phyloP scores from a whole-genome alignment of 2,329 filamentous ascomycete genomes.

The Talaromyces sp. region DNA sequence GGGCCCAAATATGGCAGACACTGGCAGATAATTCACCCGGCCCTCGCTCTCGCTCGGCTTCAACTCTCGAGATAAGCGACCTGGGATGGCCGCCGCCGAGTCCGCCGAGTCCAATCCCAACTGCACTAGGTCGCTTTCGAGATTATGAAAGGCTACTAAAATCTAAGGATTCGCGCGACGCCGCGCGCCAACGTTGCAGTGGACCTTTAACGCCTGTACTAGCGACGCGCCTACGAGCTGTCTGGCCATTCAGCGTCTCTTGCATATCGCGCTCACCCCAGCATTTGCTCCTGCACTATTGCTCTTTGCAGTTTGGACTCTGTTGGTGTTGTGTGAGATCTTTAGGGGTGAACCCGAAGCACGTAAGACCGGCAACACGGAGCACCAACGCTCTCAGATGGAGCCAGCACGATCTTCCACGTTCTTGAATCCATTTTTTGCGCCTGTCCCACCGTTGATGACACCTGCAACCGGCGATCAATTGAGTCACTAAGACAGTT shows the following conservation, averaged over 20 bases:
- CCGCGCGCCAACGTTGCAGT: background rate
- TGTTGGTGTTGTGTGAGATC: background rate
- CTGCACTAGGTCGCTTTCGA: background rate
- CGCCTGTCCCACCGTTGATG: background rate
- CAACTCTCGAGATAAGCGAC: background rate
- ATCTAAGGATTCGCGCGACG: background rate
- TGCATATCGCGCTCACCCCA: background rate
- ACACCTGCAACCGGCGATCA: background rate
- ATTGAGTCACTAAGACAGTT: background rate
- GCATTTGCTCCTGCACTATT: background rate
- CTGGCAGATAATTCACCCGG: background rate
- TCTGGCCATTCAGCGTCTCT: background rate
- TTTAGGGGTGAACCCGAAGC: background rate
- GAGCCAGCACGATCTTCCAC: background rate
- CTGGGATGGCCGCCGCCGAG: background rate
- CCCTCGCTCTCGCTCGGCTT: background rate
- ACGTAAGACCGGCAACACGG: background rate
- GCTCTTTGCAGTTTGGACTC: background rate
- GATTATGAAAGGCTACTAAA: background rate
- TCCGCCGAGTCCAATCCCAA: background rate
- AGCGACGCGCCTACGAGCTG: background rate
- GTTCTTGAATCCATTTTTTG: background rate
- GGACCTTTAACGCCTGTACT: background rate
- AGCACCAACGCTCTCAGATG: background rate
- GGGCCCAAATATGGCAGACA: background rate